Conservation (phyloP, 371 early-diverging fungal species). For the Saksenaea vasiformis region DNA sequence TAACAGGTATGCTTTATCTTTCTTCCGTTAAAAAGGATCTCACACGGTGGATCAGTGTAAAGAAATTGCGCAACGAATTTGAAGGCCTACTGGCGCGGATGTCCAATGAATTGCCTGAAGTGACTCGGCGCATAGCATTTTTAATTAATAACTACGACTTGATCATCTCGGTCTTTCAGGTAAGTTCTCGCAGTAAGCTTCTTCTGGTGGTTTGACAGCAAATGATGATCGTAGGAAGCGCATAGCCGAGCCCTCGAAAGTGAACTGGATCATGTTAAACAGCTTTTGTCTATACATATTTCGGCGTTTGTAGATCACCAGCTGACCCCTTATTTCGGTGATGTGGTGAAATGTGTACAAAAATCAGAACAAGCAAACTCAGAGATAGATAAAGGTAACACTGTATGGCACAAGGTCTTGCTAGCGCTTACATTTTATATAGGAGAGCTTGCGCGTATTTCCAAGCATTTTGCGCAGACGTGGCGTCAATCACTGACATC, state of each 20-base stretch:
- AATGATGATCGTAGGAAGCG: slow-evolving; percentile 59
- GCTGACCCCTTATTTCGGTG: slow-evolving; percentile 77
- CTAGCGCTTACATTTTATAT: background rate
- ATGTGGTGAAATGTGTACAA: slow-evolving; percentile 74
- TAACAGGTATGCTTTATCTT: slow-evolving; percentile 60
- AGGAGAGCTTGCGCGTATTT: slow-evolving; percentile 64
- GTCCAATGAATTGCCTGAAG: slow-evolving; percentile 72
- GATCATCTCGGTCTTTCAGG: slow-evolving; percentile 73
- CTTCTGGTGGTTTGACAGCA: background rate
- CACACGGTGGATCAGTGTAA: slow-evolving; percentile 47
- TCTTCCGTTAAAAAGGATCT: background rate
- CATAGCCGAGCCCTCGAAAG: slow-evolving; percentile 63
- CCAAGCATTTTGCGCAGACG: slow-evolving; percentile 71
- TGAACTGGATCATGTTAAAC: slow-evolving; percentile 75
- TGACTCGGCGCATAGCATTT: slow-evolving; percentile 72
- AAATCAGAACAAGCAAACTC: slow-evolving; percentile 57
- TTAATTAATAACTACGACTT: slow-evolving; percentile 92
- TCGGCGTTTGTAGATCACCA: slow-evolving; percentile 86
- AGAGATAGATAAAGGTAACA: slow-evolving; percentile 4
- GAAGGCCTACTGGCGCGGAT: slow-evolving; percentile 70
- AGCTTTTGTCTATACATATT: slow-evolving; percentile 67
- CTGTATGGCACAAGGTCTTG: background rate
- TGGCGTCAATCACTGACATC: slow-evolving; percentile 78
- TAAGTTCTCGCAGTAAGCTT: slow-evolving; percentile 1
- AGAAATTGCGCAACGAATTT: slow-evolving; percentile 77